Evolutionary conservation across 306 rosid species (phyloP).

Genomic region (Ochetophila trinervis): DNA sequence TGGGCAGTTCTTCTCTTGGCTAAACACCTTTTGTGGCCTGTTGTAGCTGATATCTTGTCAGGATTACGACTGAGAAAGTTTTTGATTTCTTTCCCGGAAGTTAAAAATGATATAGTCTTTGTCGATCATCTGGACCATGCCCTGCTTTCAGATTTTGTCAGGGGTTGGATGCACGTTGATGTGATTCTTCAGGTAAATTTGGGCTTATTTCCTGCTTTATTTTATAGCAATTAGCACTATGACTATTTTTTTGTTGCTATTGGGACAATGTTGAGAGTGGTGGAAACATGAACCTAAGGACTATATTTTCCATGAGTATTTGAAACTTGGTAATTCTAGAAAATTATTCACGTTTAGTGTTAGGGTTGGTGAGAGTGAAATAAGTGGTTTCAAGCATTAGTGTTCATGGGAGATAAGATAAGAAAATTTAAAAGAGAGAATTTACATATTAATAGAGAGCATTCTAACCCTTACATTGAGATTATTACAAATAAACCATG

Average conservation of each 20-base stretch:
- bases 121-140: constrained; percentile 92
- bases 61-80: constrained; percentile 84
- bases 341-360: too few species aligned
- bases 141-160: constrained; percentile 67
- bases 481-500: too few species aligned
- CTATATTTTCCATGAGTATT: background rate
- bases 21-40: constrained; percentile 88
- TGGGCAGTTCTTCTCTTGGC: constrained; percentile 91
- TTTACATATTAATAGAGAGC: too few species aligned
- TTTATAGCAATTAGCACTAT: too few species aligned
- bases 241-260: too few species aligned
- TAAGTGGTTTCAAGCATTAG: too few species aligned
- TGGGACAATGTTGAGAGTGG: too few species aligned
- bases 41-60: constrained; percentile 84
- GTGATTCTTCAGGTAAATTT: constrained; percentile 77
- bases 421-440: too few species aligned
- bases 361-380: too few species aligned
- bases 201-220: background rate
- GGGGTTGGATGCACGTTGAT: constrained; percentile 56
- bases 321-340: background rate
- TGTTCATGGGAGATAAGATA: too few species aligned
- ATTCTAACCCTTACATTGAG: too few species aligned
- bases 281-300: too few species aligned
- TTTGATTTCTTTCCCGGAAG: constrained; percentile 54
- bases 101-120: constrained; percentile 54